Conservation (phyloP, 306 rosid species). For the Gastrolobium bilobum region DNA sequence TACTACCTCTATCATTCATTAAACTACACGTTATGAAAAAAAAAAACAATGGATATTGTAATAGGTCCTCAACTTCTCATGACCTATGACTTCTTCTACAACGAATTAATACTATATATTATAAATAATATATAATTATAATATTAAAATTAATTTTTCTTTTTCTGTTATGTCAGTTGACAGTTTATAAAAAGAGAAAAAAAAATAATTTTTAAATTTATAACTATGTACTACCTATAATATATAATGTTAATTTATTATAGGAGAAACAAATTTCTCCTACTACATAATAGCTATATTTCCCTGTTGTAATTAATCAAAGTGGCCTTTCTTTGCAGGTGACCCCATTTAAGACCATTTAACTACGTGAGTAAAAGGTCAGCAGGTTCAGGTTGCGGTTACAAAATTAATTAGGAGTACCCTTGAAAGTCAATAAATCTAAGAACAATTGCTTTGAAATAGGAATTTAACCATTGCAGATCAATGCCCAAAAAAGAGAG, state of each 20-base stretch:
- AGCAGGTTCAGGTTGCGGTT: background rate
- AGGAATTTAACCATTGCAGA: background rate
- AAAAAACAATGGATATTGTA: background rate
- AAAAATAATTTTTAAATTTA: too few relatives aligned
- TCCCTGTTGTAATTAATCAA: too few relatives aligned
- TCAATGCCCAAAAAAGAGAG: background rate
- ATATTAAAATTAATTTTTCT: background rate
- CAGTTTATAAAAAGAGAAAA: too few relatives aligned
- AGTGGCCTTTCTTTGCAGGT: background rate
- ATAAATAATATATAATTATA: too few relatives aligned
- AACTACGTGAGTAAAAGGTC: slow-evolving; percentile 1
- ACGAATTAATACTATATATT: too few relatives aligned
- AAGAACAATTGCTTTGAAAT: background rate
- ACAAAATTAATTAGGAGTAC: background rate
- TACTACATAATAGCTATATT: too few relatives aligned
- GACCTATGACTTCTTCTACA: too few relatives aligned
- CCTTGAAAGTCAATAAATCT: background rate
- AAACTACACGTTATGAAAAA: background rate
- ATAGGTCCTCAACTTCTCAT: too few relatives aligned
- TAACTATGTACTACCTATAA: too few relatives aligned
- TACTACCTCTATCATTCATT: background rate
- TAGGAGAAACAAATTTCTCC: too few relatives aligned
- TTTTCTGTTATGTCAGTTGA: background rate
- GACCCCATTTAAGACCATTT: slow-evolving; percentile 21
- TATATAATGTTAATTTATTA: too few relatives aligned